Evolutionary conservation across 2,329 filamentous ascomycete genomes (phyloP).

Genomic region (Mycosphaerella arachidis): DNA sequence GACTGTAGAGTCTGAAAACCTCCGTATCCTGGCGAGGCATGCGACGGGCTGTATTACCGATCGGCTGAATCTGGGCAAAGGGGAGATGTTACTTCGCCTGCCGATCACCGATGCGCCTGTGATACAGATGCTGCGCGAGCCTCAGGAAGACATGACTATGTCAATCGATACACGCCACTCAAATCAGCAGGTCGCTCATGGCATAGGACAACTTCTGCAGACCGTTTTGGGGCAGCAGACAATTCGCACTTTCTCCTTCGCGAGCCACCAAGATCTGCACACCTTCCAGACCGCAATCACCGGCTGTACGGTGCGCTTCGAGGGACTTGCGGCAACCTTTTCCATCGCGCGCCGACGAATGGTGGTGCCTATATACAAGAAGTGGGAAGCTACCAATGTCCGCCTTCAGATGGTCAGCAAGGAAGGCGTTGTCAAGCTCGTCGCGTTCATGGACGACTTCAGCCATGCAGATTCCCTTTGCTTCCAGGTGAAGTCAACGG

Average conservation of each 20-base stretch:
- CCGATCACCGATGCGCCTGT: slow-evolving; percentile 46
- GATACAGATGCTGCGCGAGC: slow-evolving; percentile 64
- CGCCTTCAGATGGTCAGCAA: slow-evolving; percentile 75
- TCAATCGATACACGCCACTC: slow-evolving; percentile 53
- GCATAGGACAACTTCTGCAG: slow-evolving; percentile 61
- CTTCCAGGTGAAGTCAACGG: slow-evolving; percentile 78
- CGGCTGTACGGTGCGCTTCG: slow-evolving; percentile 62
- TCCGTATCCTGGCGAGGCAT: slow-evolving; percentile 69
- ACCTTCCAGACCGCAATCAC: slow-evolving; percentile 74
- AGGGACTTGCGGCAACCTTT: slow-evolving; percentile 62
- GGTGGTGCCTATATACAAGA: slow-evolving; percentile 91
- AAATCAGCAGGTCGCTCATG: slow-evolving; percentile 47
- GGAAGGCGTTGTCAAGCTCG: slow-evolving; percentile 69
- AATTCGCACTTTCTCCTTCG: slow-evolving; percentile 59
- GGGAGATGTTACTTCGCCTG: slow-evolving; percentile 46
- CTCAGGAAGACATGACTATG: slow-evolving; percentile 72
- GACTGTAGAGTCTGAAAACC: slow-evolving; percentile 69
- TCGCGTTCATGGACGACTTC: slow-evolving; percentile 87
- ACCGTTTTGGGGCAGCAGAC: slow-evolving; percentile 54
- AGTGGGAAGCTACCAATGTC: slow-evolving; percentile 79
- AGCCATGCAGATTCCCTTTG: slow-evolving; percentile 84
- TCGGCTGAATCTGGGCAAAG: slow-evolving; percentile 67
- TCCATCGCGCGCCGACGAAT: slow-evolving; percentile 69
- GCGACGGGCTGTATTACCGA: slow-evolving; percentile 76
- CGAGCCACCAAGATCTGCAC: slow-evolving; percentile 59